Base-by-base conservation (phyloP, 2,329 filamentous ascomycete species). In the Calonectria multiphialidica region DNA sequence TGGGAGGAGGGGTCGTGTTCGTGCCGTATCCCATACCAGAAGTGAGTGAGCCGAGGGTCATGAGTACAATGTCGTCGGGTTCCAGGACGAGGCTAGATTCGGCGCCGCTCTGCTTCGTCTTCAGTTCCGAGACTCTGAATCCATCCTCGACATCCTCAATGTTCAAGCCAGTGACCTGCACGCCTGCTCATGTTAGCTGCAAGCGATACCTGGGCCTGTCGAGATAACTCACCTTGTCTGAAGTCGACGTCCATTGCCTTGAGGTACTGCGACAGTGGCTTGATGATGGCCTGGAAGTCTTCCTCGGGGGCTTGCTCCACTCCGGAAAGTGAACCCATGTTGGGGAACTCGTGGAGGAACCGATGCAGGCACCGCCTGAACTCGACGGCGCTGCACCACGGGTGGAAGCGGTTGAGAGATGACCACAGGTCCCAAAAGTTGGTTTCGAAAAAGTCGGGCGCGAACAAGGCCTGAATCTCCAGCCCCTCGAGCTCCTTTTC, bases 371-470 rank as follows among this genome's bases (percentile, higher is more conserved):
- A 79, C n/a, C 78, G 71, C 10, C 78, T 65, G 13, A 79, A 79
- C 74, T 79, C 78, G 21, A 80, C 77, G 42, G 78, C 78, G 37
- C 78, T 79, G 47, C 78, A 79, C 78, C 78, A 79, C n/a, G 78
- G 78, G 8, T 79, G 78, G 7, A 79, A 79, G 0, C 78, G 71
- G 35, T 79, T 79, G 13, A 79, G 78, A 1, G 78, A 79, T 2
- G 78, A 79, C 78, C 78, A 79, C 1, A 79, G 25, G 18, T 79
- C 78, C 78, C 78, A 79, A 15, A 79, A 79, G 10, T 79, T 79
- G 2, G 78, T 79, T 63, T 79, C 78, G 21, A 79, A 79, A 15
- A 79, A 79, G 49, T 79, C 75, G 0, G 78, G 78, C 8, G 71
- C 78, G 5, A 79, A 79, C 2, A 79, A n/a, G 0, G 76, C 72